Percentiles rank a stretch among this genome's conserved stretches.
Evolutionary conservation across 1,284 basidiomycete species (phyloP).

Genomic region (Phellopilus nigrolimitatus): DNA sequence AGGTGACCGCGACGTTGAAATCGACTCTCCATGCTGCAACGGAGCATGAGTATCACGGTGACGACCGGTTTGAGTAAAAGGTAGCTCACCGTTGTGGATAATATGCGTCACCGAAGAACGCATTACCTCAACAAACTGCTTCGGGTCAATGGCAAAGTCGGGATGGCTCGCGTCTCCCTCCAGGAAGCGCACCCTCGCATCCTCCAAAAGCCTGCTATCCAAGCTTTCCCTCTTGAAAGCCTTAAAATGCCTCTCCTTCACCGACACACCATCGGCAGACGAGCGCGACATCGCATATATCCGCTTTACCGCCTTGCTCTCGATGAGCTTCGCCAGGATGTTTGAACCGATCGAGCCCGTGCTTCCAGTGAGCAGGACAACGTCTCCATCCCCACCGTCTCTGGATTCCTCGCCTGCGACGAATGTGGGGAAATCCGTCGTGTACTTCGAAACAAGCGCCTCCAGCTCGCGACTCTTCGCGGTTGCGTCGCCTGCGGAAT

Average conservation of each 20-base stretch:
- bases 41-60: background rate
- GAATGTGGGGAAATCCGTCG: conserved; percentile 16
- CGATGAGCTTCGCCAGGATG: conserved; percentile 29
- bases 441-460: conserved; percentile 23
- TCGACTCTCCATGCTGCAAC: conserved; percentile 39
- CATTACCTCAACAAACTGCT: conserved; percentile 7
- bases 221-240: conserved; percentile 27
- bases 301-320: conserved; percentile 21
- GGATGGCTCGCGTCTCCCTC: conserved; percentile 23
- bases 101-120: conserved; percentile 26
- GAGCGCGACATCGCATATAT: conserved; percentile 34
- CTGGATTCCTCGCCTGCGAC: conserved; percentile 17
- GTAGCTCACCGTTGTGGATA: conserved; percentile 31
- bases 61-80: background rate
- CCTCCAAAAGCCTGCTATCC: conserved; percentile 17
- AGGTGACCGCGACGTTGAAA: conserved; percentile 34
- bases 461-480: too few species aligned
- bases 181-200: conserved; percentile 25
- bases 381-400: too few species aligned
- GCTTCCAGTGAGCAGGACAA: conserved; percentile 33
- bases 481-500: too few species aligned
- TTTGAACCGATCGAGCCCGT: conserved; percentile 34
- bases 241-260: conserved; percentile 26
- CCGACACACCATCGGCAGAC: conserved; percentile 13
- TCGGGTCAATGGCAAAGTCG: conserved; percentile 3